Percentiles rank a stretch among this genome's conserved stretches.
Evolutionary conservation across 331 rosid genomes (phyloP).

Genomic region (Stylosanthes scabra): DNA sequence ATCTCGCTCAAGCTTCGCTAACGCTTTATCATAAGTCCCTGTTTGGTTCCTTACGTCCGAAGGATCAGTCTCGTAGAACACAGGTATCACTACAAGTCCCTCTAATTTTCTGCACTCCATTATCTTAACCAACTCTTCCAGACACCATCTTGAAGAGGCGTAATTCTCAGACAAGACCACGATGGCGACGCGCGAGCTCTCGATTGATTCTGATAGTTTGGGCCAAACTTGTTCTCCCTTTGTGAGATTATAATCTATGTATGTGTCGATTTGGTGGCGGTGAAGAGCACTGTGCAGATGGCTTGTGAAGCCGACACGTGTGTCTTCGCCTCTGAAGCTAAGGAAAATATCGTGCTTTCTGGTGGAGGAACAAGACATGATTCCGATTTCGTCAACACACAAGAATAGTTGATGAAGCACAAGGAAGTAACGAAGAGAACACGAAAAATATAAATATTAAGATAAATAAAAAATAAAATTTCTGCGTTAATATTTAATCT

Average conservation of each 20-base stretch:
- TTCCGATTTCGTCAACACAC: background rate
- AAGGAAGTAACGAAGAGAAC: too few species aligned
- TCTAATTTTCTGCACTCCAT: background rate
- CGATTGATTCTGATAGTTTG: background rate
- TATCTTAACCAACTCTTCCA: slow-evolving; percentile 1
- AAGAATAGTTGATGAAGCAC: too few species aligned
- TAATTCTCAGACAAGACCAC: background rate
- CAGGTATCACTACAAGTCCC: slow-evolving; percentile 7
- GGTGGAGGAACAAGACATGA: background rate
- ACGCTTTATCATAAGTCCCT: background rate
- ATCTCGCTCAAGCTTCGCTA: background rate
- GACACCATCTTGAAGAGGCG: slow-evolving; percentile 25
- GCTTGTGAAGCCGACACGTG: background rate
- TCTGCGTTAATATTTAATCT: too few species aligned
- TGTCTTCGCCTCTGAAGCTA: slow-evolving; percentile 31
- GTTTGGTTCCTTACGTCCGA: background rate
- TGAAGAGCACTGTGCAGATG: background rate
- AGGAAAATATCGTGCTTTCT: slow-evolving; percentile 15
- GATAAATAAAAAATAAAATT: too few species aligned
- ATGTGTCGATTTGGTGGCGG: background rate
- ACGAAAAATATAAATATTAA: too few species aligned
- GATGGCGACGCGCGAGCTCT: background rate
- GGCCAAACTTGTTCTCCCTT: background rate
- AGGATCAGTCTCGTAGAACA: background rate
- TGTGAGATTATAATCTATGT: background rate